A percentile compares a stretch with the other conserved stretches of the same genome.
Conservation (phyloP, 106 monocot species). For the Narthecium ossifragum region DNA sequence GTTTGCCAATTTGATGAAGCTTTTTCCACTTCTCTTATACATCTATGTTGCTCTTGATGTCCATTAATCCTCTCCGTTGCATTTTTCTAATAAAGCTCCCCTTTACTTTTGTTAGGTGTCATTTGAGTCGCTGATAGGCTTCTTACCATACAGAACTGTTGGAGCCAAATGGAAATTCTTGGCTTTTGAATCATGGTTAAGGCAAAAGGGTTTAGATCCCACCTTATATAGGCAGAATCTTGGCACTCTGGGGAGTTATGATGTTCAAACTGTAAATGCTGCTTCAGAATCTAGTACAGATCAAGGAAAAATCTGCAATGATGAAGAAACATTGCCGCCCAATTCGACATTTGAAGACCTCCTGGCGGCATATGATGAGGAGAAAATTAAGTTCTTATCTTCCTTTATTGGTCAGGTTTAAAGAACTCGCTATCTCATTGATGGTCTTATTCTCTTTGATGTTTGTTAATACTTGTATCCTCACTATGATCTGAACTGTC, state of each 20-base stretch:
- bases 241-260: conserved; percentile 47
- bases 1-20: conserved; percentile 9
- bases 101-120: conserved; percentile 57
- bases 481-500: conserved; percentile 7
- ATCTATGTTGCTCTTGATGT: neutral
- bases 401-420: conserved; percentile 96
- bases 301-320: conserved; percentile 13
- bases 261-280: conserved; percentile 25
- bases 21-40: neutral
- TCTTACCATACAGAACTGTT: conserved; percentile 87
- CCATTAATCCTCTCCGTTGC: neutral
- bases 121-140: conserved; percentile 80
- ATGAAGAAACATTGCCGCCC: conserved; percentile 18
- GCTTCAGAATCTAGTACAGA: conserved; percentile 17
- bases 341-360: conserved; percentile 70
- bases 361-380: conserved; percentile 61
- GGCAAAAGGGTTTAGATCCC: conserved; percentile 73
- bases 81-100: neutral
- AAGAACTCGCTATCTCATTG: neutral
- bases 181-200: conserved; percentile 96
- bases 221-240: conserved; percentile 62
- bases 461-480: neutral
- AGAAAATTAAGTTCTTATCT: conserved; percentile 76
- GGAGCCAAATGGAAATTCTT: conserved; percentile 84
- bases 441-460: neutral